phyloP scores from a whole-genome alignment of 2,329 filamentous ascomycete species.

The Aureobasidium namibiae region DNA sequence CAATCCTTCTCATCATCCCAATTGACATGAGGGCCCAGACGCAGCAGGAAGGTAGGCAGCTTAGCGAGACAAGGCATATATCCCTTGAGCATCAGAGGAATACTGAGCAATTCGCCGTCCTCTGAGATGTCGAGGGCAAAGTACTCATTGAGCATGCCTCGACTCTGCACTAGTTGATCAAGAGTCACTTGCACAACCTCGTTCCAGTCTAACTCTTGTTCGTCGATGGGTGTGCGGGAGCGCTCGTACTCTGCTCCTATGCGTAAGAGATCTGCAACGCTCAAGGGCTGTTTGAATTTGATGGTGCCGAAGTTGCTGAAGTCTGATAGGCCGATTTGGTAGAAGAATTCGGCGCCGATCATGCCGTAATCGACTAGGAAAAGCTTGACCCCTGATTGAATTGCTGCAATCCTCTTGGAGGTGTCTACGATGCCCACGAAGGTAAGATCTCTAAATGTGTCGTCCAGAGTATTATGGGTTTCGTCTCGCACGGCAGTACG shows the following conservation, averaged over 20 bases:
- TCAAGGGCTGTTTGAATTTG: conserved; percentile 66
- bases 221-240: conserved; percentile 25
- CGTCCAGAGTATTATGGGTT: conserved; percentile 78
- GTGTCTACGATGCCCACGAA: conserved; percentile 93
- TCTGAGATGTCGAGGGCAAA: conserved; percentile 78
- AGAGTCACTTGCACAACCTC: conserved; percentile 59
- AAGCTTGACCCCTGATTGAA: conserved; percentile 86
- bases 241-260: conserved; percentile 65
- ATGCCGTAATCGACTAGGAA: conserved; percentile 91
- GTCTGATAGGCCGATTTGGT: conserved; percentile 87
- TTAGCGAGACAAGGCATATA: conserved; percentile 83
- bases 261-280: conserved; percentile 60
- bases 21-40: conserved; percentile 78
- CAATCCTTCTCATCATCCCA: conserved; percentile 81
- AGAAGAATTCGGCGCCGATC: conserved; percentile 79
- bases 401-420: conserved; percentile 74
- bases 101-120: conserved; percentile 64
- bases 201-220: conserved; percentile 52
- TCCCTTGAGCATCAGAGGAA: conserved; percentile 80
- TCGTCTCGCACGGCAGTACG: conserved; percentile 70
- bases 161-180: conserved; percentile 61
- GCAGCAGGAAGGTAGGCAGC: conserved; percentile 77
- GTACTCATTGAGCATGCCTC: conserved; percentile 87
- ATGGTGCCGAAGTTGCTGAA: conserved; percentile 92
- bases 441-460: conserved; percentile 78